These are phyloP conservation scores for Colletotrichum godetiae DNA, from an alignment of 2,329 filamentous ascomycete species.

Conservation along the genomic window DNA sequence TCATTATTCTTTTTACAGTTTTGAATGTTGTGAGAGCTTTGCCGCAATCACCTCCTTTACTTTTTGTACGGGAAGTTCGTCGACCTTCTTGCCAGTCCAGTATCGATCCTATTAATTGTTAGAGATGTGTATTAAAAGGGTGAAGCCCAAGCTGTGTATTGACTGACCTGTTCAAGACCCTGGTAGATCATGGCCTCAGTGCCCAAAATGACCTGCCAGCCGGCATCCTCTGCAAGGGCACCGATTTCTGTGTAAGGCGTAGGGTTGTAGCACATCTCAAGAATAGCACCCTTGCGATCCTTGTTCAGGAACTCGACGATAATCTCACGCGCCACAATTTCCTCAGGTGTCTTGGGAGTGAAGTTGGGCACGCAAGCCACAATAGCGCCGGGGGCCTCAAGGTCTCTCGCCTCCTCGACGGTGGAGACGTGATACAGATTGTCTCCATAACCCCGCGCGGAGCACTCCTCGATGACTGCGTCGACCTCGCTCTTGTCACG, in stretches of 20 bases:
- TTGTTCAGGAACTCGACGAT: constrained; percentile 59
- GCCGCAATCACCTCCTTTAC: constrained; percentile 65
- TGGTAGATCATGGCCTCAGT: constrained; percentile 84
- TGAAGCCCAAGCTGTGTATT: accelerated
- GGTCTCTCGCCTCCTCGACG: constrained; percentile 66
- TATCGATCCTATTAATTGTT: constrained; percentile 51
- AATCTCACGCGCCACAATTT: constrained; percentile 69
- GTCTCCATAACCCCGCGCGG: constrained; percentile 67
- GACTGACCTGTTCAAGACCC: constrained; percentile 71
- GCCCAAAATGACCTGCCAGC: constrained; percentile 80
- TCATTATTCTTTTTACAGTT: constrained; percentile 38
- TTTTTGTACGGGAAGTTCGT: constrained; percentile 68
- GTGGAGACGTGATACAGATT: constrained; percentile 71
- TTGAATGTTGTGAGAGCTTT: constrained; percentile 51
- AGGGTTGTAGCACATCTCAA: constrained; percentile 90
- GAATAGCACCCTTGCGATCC: constrained; percentile 72
- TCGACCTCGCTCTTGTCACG: constrained; percentile 75
- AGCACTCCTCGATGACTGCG: constrained; percentile 74
- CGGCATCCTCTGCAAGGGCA: constrained; percentile 66
- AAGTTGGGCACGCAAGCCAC: constrained; percentile 83
- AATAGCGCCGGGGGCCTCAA: constrained; percentile 73
- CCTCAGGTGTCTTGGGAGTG: constrained; percentile 72
- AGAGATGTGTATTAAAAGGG: neutral
- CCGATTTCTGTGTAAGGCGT: constrained; percentile 75
- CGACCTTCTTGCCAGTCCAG: constrained; percentile 73